A percentile compares a stretch with the other conserved stretches of the same genome.
phyloP scores from a whole-genome alignment of 768 basidiomycete genomes.

The Pleurotus citrinopileatus region DNA sequence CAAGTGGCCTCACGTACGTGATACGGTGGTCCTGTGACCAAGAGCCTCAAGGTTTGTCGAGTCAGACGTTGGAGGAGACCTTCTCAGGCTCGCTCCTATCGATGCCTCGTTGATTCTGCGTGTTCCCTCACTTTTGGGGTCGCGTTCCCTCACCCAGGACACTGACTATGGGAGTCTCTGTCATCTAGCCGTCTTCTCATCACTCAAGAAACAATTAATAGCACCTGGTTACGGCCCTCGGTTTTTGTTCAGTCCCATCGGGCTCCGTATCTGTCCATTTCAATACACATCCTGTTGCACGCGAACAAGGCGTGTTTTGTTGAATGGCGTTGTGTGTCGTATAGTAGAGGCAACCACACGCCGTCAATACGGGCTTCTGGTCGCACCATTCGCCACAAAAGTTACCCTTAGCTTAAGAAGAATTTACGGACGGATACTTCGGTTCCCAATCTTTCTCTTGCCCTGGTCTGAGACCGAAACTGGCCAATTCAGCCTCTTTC shows the following conservation, averaged over 20 bases:
- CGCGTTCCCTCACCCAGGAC: conserved; percentile 1
- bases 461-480: conserved; percentile 26
- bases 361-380: not conserved
- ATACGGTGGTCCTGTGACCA: conserved; percentile 6
- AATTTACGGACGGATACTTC: conserved; percentile 5
- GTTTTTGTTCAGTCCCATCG: not conserved
- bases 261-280: not conserved
- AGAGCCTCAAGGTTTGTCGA: no score
- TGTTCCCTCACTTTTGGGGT: conserved; percentile 17
- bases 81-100: conserved; percentile 9
- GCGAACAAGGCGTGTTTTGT: conserved; percentile 12
- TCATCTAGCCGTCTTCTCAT: not conserved
- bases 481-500: conserved; percentile 15
- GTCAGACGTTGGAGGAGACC: not conserved
- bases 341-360: not conserved
- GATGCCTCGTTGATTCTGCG: conserved; percentile 32
- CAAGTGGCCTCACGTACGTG: no score
- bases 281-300: not conserved
- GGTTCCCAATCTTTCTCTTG: conserved; percentile 16
- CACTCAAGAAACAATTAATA: conserved; percentile 3
- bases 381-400: conserved; percentile 1
- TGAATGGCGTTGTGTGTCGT: not conserved
- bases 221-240: not conserved
- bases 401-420: conserved; percentile 3
- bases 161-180: not conserved